phyloP scores from a whole-genome alignment of 148 eudicot species.

The Spergularia bocconei region DNA sequence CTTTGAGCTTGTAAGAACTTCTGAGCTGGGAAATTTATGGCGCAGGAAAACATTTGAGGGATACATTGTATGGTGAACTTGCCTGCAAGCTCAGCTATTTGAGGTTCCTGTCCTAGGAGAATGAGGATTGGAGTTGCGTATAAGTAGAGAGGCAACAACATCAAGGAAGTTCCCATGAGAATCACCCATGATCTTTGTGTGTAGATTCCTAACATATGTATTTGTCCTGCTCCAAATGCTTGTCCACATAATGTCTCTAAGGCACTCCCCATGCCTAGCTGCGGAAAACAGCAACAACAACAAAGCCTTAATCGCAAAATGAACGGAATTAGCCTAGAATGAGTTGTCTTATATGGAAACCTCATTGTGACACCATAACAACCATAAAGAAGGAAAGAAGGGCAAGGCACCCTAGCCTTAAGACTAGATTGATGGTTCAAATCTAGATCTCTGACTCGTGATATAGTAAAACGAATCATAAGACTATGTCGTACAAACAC shows the following conservation, averaged over 20 bases:
- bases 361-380: too few species aligned
- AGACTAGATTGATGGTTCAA: too few species aligned
- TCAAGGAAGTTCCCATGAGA: conserved; percentile 49
- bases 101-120: conserved; percentile 66
- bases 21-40: conserved; percentile 80
- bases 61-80: conserved; percentile 64
- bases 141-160: conserved; percentile 59
- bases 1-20: conserved; percentile 91
- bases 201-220: conserved; percentile 81
- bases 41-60: conserved; percentile 88
- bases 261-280: conserved; percentile 98
- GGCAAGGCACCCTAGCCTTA: too few species aligned
- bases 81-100: conserved; percentile 72
- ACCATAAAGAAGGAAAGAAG: too few species aligned
- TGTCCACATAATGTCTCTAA: conserved; percentile 96
- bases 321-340: too few species aligned
- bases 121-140: conserved; percentile 55
- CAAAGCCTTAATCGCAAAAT: not conserved
- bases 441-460: too few species aligned
- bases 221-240: conserved; percentile 88
- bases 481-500: too few species aligned
- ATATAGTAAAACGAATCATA: too few species aligned
- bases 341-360: too few species aligned
- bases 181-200: conserved; percentile 94
- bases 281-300: conserved; percentile 4